These are phyloP conservation scores for Russula earlei DNA, from an alignment of 768 basidiomycete genomes.

Conservation along the genomic window DNA sequence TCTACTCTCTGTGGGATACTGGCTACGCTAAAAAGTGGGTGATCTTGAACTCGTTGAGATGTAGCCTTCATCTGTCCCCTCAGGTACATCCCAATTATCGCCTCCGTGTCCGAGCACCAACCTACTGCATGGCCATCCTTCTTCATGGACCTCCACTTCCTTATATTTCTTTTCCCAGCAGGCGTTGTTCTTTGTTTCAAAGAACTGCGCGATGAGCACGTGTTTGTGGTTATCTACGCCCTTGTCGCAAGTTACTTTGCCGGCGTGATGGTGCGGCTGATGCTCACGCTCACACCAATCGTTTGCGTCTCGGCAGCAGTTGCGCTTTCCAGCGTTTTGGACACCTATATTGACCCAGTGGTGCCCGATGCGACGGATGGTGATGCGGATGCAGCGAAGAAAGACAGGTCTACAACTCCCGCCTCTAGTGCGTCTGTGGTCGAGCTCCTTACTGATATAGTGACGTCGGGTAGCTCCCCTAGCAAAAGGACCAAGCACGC, in stretches of 20 bases:
- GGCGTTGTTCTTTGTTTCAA: conserved; percentile 93
- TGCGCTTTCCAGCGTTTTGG: conserved; percentile 77
- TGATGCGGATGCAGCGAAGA: conserved; percentile 33
- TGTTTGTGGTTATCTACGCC: conserved; percentile 98
- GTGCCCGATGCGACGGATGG: conserved; percentile 47
- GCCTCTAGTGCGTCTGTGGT: conserved; percentile 16
- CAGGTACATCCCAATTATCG: conserved; percentile 94
- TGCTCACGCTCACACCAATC: conserved; percentile 94
- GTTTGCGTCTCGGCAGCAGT: conserved; percentile 93
- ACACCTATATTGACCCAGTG: conserved; percentile 80
- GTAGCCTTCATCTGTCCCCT: conserved; percentile 12
- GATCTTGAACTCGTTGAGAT: background rate
- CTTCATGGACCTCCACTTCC: conserved; percentile 98
- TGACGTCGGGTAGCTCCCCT: conserved; percentile 11
- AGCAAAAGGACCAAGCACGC: conserved; percentile 29
- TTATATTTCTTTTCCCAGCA: conserved; percentile 96
- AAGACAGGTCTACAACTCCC: conserved; percentile 37
- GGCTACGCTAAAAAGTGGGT: conserved; percentile 94
- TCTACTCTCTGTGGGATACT: conserved; percentile 99
- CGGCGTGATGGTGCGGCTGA: conserved; percentile 98
- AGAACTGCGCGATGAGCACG: conserved; percentile 88
- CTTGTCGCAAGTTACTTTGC: conserved; percentile 96
- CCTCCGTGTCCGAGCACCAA: conserved; percentile 98
- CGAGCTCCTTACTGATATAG: conserved; percentile 16
- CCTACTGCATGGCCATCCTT: conserved; percentile 99